These are phyloP conservation scores for Canna indica DNA, from an alignment of 176 grass and related monocot genomes.

Conservation along the genomic window DNA sequence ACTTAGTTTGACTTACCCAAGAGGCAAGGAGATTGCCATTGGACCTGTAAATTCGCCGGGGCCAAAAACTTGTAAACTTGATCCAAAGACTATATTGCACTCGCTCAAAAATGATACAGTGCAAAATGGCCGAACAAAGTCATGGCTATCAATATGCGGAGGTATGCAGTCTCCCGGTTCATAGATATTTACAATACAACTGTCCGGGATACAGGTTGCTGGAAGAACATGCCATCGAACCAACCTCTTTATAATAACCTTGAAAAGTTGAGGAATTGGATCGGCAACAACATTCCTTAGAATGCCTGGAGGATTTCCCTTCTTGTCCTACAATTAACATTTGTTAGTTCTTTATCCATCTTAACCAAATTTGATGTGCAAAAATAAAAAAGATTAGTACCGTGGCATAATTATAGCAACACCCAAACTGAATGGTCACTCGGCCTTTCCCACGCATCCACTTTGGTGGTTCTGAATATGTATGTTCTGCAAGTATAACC, in stretches of 20 bases:
- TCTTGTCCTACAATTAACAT: slow-evolving; percentile 61
- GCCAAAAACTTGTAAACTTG: slow-evolving; percentile 36
- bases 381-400: slow-evolving; percentile 14
- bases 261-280: slow-evolving; percentile 43
- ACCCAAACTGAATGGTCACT: slow-evolving; percentile 52
- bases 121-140: slow-evolving; percentile 79
- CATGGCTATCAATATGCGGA: slow-evolving; percentile 85
- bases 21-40: slow-evolving; percentile 41
- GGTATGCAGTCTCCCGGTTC: slow-evolving; percentile 83
- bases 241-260: slow-evolving; percentile 54
- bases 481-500: slow-evolving; percentile 29
- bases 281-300: slow-evolving; percentile 37
- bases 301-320: slow-evolving; percentile 89
- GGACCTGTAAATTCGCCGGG: slow-evolving; percentile 55
- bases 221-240: slow-evolving; percentile 65
- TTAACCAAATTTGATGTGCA: not conserved
- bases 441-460: slow-evolving; percentile 46
- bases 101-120: slow-evolving; percentile 86
- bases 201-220: slow-evolving; percentile 54
- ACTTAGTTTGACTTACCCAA: slow-evolving; percentile 42
- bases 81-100: slow-evolving; percentile 63
- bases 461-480: slow-evolving; percentile 37
- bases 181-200: slow-evolving; percentile 84
- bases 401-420: slow-evolving; percentile 39
- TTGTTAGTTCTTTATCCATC: not conserved